These are phyloP conservation scores for Epichloe scottii DNA, from an alignment of 2,329 filamentous ascomycete species.

Conservation along the genomic window DNA sequence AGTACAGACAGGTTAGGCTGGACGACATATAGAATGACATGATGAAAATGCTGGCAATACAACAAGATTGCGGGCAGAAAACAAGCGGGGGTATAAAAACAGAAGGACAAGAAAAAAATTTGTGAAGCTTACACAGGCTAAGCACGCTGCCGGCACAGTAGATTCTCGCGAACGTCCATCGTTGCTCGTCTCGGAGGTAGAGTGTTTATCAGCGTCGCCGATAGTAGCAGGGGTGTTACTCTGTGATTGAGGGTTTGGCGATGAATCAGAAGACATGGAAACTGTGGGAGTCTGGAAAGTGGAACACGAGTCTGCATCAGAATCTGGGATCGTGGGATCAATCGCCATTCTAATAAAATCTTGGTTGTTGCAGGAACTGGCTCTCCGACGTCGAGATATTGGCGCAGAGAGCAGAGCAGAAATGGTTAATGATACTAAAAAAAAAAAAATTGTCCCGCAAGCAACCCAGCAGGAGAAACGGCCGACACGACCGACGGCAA, in stretches of 20 bases:
- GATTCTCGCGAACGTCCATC: slow-evolving; percentile 15
- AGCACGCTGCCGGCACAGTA: slow-evolving; percentile 38
- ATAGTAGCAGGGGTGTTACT: background rate
- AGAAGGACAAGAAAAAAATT: background rate
- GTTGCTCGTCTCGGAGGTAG: slow-evolving; percentile 5
- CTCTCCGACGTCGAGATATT: background rate
- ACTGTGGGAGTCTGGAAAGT: background rate
- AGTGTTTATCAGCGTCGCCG: slow-evolving; percentile 1
- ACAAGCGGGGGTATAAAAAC: background rate
- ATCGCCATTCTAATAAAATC: background rate
- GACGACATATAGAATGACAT: background rate
- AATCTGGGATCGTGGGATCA: slow-evolving; percentile 1
- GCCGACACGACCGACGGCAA: background rate
- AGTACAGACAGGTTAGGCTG: background rate
- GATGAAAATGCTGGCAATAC: background rate
- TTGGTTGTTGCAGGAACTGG: background rate
- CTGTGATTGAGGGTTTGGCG: slow-evolving; percentile 4
- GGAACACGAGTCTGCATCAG: background rate
- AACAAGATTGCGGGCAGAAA: background rate
- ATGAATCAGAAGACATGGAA: slow-evolving; percentile 5
- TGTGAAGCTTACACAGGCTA: slow-evolving; percentile 36
- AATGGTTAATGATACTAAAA: background rate
- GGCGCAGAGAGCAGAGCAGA: background rate
- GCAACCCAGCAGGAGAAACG: background rate
- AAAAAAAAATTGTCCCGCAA: too few relatives aligned